phyloP scores from a whole-genome alignment of 2,329 filamentous ascomycete species.

The Chalaropsis ovoidea region DNA sequence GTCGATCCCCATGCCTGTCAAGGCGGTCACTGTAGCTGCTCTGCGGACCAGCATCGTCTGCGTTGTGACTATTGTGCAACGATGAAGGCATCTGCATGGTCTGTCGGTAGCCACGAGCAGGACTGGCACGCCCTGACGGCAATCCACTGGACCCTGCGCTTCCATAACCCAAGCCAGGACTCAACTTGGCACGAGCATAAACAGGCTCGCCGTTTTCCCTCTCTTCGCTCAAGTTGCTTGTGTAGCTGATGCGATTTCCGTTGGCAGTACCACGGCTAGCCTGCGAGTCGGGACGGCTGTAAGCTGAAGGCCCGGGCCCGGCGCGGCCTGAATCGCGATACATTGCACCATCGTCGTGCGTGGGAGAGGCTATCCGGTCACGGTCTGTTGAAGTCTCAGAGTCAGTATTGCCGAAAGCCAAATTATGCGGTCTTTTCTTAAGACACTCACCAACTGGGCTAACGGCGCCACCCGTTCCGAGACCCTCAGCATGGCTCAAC shows the following conservation, averaged over 20 bases:
- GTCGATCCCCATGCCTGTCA: background rate
- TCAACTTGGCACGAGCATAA: slow-evolving; percentile 44
- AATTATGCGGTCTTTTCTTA: slow-evolving; percentile 27
- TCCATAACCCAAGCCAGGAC: slow-evolving; percentile 43
- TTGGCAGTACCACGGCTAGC: slow-evolving; percentile 29
- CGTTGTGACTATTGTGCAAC: slow-evolving; percentile 15
- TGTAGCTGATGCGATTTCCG: slow-evolving; percentile 50
- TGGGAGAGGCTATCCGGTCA: slow-evolving; percentile 40
- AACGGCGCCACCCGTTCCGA: slow-evolving; percentile 32
- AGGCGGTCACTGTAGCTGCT: slow-evolving; percentile 20
- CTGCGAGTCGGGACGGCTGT: slow-evolving; percentile 21
- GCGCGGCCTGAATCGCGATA: slow-evolving; percentile 43
- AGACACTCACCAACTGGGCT: slow-evolving; percentile 27
- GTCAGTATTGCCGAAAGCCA: slow-evolving; percentile 25
- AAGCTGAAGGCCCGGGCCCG: slow-evolving; percentile 26
- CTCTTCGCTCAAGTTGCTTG: slow-evolving; percentile 60
- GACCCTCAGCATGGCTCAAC: slow-evolving; percentile 50
- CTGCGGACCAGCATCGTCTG: slow-evolving; percentile 21
- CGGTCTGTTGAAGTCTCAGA: slow-evolving; percentile 26
- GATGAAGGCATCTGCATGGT: slow-evolving; percentile 26
- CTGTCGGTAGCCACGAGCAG: slow-evolving; percentile 45
- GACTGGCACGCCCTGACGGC: slow-evolving; percentile 50
- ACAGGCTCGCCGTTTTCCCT: slow-evolving; percentile 58
- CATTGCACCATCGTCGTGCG: slow-evolving; percentile 37
- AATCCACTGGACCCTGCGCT: slow-evolving; percentile 28